A percentile compares a stretch with the other conserved stretches of the same genome.
These are phyloP conservation scores for Paramecium octaurelia DNA, from an alignment of 73 alveolate genomes.

Conservation along the genomic window DNA sequence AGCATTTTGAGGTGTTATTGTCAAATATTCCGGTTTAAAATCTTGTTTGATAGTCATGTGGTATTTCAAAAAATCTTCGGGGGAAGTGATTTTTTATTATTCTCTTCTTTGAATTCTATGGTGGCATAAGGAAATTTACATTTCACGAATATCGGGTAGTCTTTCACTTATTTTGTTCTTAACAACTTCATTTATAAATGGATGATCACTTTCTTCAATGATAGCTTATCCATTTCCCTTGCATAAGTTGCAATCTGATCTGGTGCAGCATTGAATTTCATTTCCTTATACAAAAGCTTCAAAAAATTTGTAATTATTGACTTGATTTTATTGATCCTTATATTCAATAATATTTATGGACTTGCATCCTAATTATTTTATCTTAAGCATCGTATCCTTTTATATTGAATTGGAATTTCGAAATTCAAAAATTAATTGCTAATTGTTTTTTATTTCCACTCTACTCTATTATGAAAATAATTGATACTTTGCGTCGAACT, in stretches of 20 bases:
- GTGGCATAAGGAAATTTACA: background rate
- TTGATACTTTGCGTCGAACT: background rate
- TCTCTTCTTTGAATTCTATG: background rate
- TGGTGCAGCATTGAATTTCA: background rate
- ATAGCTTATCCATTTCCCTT: background rate
- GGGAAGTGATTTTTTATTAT: background rate
- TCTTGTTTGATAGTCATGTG: background rate
- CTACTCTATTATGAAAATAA: background rate
- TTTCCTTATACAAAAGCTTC: background rate
- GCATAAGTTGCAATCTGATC: background rate
- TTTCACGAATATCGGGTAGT: background rate
- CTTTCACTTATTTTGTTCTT: background rate
- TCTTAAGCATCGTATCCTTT: background rate
- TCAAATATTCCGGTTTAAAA: background rate
- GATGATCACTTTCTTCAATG: background rate
- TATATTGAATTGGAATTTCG: background rate
- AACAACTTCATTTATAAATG: background rate
- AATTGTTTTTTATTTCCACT: background rate
- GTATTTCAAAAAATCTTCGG: background rate
- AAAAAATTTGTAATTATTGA: background rate
- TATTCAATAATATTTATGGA: background rate
- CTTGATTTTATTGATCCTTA: background rate
- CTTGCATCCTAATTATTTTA: background rate
- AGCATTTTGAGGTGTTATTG: background rate
- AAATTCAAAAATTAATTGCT: background rate